Evolutionary conservation across 2,329 filamentous ascomycete species (phyloP), one percentile per base, ranked within the genome.

Genomic region (Hypoxylon sp.): DNA sequence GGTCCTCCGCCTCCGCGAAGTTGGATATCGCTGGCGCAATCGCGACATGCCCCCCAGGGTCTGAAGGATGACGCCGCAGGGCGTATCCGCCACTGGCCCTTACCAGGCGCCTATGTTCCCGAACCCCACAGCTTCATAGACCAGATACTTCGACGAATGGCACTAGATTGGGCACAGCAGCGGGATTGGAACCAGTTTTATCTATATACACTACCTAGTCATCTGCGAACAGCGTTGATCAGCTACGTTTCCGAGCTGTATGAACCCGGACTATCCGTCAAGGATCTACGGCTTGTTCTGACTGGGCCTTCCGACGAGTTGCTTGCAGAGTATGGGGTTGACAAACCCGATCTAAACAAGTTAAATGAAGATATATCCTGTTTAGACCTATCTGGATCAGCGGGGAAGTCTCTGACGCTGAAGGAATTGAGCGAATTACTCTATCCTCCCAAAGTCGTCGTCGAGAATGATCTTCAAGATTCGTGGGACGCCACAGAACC

Each of bases 1-100:
- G 89, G 89, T 0, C 89, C 89, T 22, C 84, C 88, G 27, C 84
- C 89, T 22, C 89, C 89, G 1, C 82, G 82, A 40, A 90, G 87
- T 74, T 91, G 89, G 89, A 76, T 83, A 62, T 71, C 80, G 66
- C 72, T 76, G 64, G 80, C 79, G 2, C 76, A 77, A 37, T 76
- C 76, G 37, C 68, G 73, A 22, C 78, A 77, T 68, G 77, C 77
- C 5, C 64, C 72, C 6, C 51, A 73, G 11, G 55, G 77, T 1
- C 35, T 72, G 6, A 70, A 75, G 13, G 31, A 48, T 3, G 55
- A 50, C 33, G 58, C 6, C n/a, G 65, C 30, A 51, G 58, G 63
- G 14, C 59, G 50, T n/a, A 59, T 75, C 20, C 68, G 67, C 40
- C 70, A 72, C 54, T 77, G 71, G 72, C 74, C 72, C 3, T 74